phyloP scores from a whole-genome alignment of 495 filamentous ascomycete species.

The Neurospora sp. region DNA sequence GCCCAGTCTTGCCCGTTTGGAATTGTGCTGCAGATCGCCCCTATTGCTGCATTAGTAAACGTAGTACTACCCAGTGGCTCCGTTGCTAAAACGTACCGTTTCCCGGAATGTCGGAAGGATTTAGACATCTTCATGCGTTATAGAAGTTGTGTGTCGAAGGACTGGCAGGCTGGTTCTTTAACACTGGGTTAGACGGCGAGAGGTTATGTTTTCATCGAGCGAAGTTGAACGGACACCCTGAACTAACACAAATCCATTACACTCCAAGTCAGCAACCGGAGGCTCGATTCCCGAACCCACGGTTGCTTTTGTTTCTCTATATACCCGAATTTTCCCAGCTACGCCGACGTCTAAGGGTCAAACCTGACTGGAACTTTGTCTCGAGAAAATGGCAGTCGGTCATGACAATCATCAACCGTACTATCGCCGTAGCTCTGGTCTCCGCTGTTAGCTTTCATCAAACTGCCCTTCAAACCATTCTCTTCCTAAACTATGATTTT shows the following conservation, averaged over 20 bases:
- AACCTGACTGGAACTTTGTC: neutral
- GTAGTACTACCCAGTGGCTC: neutral
- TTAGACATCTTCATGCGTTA: neutral
- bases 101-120: neutral
- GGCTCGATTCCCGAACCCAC: neutral
- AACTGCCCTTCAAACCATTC: neutral
- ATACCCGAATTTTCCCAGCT: neutral
- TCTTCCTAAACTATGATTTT: neutral
- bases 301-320: neutral
- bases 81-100: neutral
- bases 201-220: neutral
- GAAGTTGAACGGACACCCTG: neutral
- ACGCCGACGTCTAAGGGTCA: neutral
- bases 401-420: neutral
- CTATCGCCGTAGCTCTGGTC: neutral
- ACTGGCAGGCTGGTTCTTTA: neutral
- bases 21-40: neutral
- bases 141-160: neutral
- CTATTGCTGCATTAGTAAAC: neutral
- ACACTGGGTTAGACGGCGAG: neutral
- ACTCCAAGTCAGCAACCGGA: neutral
- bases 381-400: neutral
- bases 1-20: neutral
- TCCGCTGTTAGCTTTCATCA: neutral
- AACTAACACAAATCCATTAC: neutral